Evolutionary conservation across 129 eudicot genomes (phyloP), one percentile per base, ranked within the genome.

Genomic region (Gnaphalium uliginosum): DNA sequence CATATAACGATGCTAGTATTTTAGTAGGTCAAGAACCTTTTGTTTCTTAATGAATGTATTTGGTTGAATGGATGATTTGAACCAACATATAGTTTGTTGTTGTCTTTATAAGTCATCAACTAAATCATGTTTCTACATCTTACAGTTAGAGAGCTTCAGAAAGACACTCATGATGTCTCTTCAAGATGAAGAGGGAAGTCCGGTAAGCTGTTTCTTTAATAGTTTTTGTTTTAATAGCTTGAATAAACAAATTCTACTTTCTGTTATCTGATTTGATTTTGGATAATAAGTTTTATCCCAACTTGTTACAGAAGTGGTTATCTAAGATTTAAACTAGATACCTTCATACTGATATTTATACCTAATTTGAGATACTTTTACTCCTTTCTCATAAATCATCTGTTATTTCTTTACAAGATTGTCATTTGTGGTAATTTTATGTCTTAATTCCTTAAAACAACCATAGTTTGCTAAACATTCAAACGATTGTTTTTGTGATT

Each of bases 131-230:
- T 39, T 27, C 72, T 33, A 46, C 50, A 75, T 71, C 14, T 50
- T 85, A 81, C 96, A 94, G 98, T 81, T 90, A 91, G 98, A 94
- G 83, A 86, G 84, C 69, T 94, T 94, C 80, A 82, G 96, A 77
- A 90, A 85, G 91, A 88, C 96, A 6, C 97, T 94, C 57, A 90
- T 94, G 96, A 80, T 78, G 71, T 94, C 98, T 30, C 97, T 94
- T 73, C 90, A 90, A 78, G 98, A 94, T 62, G 98, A 92, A 32
- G 97, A 90, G 4, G 97, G 81, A 37, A 84, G 66, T 46, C 19
- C 89, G 54, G 97, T 90, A 83, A 88, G 91, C 75, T 61, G 33
- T 68, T 29, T 71, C 53, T 27, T 19, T 68, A 15, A 43, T 2
- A 59, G 58, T 68, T 43, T 48, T 14, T 3, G n/a, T 46, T 14